Base-by-base conservation (phyloP, 495 filamentous ascomycete species). In the Aspergillus carlsbadensis region DNA sequence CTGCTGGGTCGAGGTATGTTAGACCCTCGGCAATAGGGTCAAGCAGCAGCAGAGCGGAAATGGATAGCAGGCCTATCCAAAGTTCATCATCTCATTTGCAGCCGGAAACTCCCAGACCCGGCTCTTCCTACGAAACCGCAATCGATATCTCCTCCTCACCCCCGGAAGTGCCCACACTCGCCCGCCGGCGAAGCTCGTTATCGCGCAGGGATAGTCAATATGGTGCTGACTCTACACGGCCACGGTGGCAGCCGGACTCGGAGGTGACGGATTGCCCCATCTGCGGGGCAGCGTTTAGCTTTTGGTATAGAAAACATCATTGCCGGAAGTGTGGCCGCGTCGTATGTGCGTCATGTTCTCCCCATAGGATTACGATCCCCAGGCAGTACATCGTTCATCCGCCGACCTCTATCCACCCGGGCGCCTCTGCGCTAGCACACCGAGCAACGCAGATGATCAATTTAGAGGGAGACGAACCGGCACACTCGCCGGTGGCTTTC, bases 321-420 rank as follows among this genome's bases (percentile, higher is more conserved):
- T 97, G 92, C 72, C 91, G 92, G 49, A 97, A 96, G 77, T 98
- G 94, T 70, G 94, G 94, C 6, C 81, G 92, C 26, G 95, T 98
- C 1, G 95, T 98, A 13, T 98, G 94, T 69, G 83, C 87, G 50
- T 73, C 82, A 15, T 98, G 94, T 71, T 98, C 95, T 4, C 94
- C 95, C 5, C 93, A 98, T 70, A 84, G 90, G 37, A 98, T 98
- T 65, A 96, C 88, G 1, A 96, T 98, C 53, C 95, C 94, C 1
- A 81, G 90, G 50, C 90, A 94, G 56, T 98, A 87, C 66, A 94
- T 98, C 46, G 94, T 98, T 14, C 89, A 86, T 39, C 91, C 92
- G 1, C 89, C 91, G 2, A 77, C 79, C 29, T 65, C 78, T 14
- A 40, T 34, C 18, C 56, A 64, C 34, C 58, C 61, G 44, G 45